Evolutionary conservation across 345 rosid genomes (phyloP).

Genomic region (Lepidium sativum): DNA sequence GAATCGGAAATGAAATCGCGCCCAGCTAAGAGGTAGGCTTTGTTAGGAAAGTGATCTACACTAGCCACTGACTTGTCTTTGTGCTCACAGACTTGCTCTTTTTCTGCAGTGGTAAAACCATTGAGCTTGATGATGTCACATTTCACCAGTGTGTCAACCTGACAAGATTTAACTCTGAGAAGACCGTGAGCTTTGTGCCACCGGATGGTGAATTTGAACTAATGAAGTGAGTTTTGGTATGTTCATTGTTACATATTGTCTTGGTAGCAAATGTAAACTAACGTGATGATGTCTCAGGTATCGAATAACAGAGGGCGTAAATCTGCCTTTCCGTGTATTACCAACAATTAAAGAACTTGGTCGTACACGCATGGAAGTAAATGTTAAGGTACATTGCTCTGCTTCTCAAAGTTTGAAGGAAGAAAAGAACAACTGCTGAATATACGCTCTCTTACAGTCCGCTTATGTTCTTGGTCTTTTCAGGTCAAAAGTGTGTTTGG

Average conservation of each 20-base stretch:
- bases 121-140: constrained; percentile 98
- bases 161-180: constrained; percentile 96
- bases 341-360: constrained; percentile 99
- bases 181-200: constrained; percentile 97
- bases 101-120: constrained; percentile 83
- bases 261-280: neutral
- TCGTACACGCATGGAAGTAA: constrained; percentile 99
- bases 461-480: constrained; percentile 19
- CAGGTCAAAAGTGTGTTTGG: constrained; percentile 99
- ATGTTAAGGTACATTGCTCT: constrained; percentile 62
- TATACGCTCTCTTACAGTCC: constrained; percentile 9
- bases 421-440: neutral
- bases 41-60: neutral
- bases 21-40: constrained; percentile 80
- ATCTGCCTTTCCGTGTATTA: constrained; percentile 93
- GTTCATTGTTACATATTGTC: neutral
- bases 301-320: constrained; percentile 97
- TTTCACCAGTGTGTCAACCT: constrained; percentile 97
- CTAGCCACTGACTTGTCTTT: neutral
- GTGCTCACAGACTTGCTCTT: neutral
- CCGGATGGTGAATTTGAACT: constrained; percentile 99
- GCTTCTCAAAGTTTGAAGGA: neutral
- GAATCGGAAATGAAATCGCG: constrained; percentile 95
- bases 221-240: constrained; percentile 71
- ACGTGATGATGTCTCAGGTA: constrained; percentile 40